These are phyloP conservation scores for Albugo candida DNA, from an alignment of 352 stramenopile genomes.

Conservation along the genomic window DNA sequence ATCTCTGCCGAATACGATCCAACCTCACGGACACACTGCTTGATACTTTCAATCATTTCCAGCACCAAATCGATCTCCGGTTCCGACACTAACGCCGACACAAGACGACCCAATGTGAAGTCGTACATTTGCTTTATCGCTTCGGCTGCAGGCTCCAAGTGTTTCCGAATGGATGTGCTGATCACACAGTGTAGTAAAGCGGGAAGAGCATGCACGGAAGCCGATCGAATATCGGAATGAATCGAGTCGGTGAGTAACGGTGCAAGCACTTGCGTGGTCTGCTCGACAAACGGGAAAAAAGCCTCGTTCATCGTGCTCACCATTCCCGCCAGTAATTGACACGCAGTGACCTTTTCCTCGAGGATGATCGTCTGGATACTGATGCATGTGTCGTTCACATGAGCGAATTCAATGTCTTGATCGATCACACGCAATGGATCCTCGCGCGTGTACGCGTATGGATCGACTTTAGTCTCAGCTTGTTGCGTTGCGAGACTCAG, in stretches of 20 bases:
- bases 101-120: constrained; percentile 54
- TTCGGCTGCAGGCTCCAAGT: constrained; percentile 4
- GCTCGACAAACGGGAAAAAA: constrained; percentile 75
- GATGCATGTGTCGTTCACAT: constrained; percentile 66
- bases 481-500: constrained; percentile 58
- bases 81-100: constrained; percentile 60
- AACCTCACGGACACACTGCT: constrained; percentile 31
- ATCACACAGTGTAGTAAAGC: constrained; percentile 57
- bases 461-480: constrained; percentile 41
- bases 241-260: constrained; percentile 68
- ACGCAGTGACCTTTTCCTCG: constrained; percentile 71
- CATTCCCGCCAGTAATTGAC: constrained; percentile 55
- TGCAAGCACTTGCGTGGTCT: constrained; percentile 64
- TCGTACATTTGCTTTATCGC: constrained; percentile 74
- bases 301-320: constrained; percentile 56
- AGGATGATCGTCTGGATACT: constrained; percentile 67
- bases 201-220: constrained; percentile 59
- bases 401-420: constrained; percentile 65
- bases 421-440: constrained; percentile 44
- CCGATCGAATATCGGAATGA: constrained; percentile 67
- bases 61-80: constrained; percentile 68
- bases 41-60: constrained; percentile 78
- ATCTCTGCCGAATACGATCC: constrained; percentile 2
- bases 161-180: constrained; percentile 18
- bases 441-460: constrained; percentile 20